A percentile compares a stretch with the other conserved stretches of the same genome.
Evolutionary conservation across 2,329 filamentous ascomycete genomes (phyloP).

Genomic region (Cytospora piceae): DNA sequence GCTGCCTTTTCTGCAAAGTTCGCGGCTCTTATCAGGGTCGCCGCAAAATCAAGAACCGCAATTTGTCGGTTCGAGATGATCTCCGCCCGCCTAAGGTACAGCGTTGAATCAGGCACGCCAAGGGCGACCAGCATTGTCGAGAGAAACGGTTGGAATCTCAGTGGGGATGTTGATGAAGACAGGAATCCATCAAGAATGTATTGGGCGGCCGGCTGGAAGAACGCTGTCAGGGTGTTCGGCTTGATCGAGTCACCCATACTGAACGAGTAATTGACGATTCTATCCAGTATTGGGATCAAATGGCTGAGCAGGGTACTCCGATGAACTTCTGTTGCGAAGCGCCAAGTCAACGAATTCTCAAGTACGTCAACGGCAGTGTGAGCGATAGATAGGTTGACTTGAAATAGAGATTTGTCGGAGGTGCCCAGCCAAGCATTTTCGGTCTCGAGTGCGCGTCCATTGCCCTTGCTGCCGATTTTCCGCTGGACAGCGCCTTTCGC

Average conservation of each 20-base stretch:
- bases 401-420: constrained; percentile 76
- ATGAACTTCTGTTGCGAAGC: constrained; percentile 71
- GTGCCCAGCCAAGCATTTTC: constrained; percentile 69
- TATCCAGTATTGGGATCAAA: constrained; percentile 72
- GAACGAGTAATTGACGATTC: constrained; percentile 72
- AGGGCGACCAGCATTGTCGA: constrained; percentile 68
- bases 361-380: constrained; percentile 80
- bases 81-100: constrained; percentile 59
- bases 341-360: constrained; percentile 85
- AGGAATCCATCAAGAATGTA: constrained; percentile 80
- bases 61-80: constrained; percentile 66
- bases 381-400: constrained; percentile 72
- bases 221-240: constrained; percentile 50
- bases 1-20: constrained; percentile 65
- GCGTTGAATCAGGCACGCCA: constrained; percentile 61
- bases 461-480: constrained; percentile 57
- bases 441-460: constrained; percentile 49
- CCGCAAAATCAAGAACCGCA: constrained; percentile 67
- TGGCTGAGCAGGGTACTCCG: constrained; percentile 69
- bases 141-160: constrained; percentile 78
- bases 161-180: constrained; percentile 67
- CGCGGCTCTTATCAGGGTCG: constrained; percentile 71
- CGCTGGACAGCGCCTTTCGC: constrained; percentile 70
- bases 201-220: constrained; percentile 72
- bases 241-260: constrained; percentile 60